Evolutionary conservation across 306 rosid species (phyloP).

Genomic region (Prinsepia uniflora): DNA sequence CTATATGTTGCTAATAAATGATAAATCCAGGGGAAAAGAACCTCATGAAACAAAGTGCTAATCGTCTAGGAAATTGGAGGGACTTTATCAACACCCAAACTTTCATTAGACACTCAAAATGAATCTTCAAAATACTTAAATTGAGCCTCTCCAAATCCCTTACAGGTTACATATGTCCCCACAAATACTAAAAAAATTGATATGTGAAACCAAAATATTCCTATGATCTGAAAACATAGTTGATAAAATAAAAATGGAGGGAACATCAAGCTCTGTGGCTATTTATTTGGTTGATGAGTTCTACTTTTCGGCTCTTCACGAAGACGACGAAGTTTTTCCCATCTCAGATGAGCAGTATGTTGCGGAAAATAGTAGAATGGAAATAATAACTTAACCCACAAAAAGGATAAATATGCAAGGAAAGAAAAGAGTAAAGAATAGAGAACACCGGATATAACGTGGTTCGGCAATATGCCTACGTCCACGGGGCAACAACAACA

Average conservation of each 20-base stretch:
- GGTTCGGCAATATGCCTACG: too few relatives aligned
- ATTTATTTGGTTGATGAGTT: constrained; percentile 45
- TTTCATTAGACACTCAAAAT: neutral
- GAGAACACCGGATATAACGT: too few relatives aligned
- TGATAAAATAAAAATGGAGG: neutral
- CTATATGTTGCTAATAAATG: too few relatives aligned
- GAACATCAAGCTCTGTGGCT: constrained; percentile 6
- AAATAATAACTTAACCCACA: too few relatives aligned
- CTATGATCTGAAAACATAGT: neutral
- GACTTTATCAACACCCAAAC: neutral
- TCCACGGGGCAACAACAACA: too few relatives aligned
- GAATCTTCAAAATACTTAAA: neutral
- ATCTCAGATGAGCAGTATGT: constrained; percentile 62
- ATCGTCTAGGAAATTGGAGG: constrained; percentile 4
- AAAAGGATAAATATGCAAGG: too few relatives aligned
- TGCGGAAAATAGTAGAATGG: too few relatives aligned
- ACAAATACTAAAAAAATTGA: neutral
- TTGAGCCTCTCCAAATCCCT: constrained; percentile 5
- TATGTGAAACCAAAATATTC: neutral
- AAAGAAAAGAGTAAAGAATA: too few relatives aligned
- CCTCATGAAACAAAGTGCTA: neutral
- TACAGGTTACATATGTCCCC: neutral
- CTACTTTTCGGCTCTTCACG: constrained; percentile 51
- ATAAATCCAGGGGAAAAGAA: too few relatives aligned
- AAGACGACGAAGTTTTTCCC: constrained; percentile 41